Base-by-base conservation (phyloP, 1,284 basidiomycete species). In the Chalciporus piperatoides region DNA sequence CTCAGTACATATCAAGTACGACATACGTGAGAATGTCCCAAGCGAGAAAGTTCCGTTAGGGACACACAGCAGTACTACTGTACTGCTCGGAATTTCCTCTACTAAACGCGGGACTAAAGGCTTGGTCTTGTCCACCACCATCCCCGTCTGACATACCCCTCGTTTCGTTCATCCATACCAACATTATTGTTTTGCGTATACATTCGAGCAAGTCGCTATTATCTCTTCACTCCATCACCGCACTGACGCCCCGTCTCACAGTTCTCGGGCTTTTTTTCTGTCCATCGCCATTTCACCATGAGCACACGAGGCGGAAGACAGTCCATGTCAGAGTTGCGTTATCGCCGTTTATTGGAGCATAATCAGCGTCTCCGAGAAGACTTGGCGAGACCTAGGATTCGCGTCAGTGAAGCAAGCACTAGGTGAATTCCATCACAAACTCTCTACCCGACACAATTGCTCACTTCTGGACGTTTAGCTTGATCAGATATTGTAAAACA, bases 291-390 rank as follows among this genome's bases (percentile, higher is more conserved):
- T 48, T 46, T 28, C 60, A 64, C 52, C 62, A 90, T 83, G 81
- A 82, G 77, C 65, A 68, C 70, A 51, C 75, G 81, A 57, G 78
- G 77, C 35, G 80, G 80, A 59, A 82, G 81, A 73, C 88, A 90
- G 74, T 87, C 89, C 60, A 96, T 97, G 92, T 90, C 90, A 46
- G 95, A 97, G 80, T 84, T 98, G 65, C 97, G 96, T 80, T 85
- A 97, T 57, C 82, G 95, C 42, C 78, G 95, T 50, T 75, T 98
- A 58, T 84, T 86, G 53, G 95, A 98, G 74, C 93, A 97, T 72
- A 98, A 97, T 67, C 84, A 89, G 67, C 79, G 95, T 53, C 72
- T 98, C 59, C 76, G 84, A 62, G 95, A 97, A 71, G 95, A 98
- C 67, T 73, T 97, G 53, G 84, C 86, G 44, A 74, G 95, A 56